These are phyloP conservation scores for Globisporangium uncinulatum DNA, from an alignment of 352 stramenopile genomes.

Conservation along the genomic window DNA sequence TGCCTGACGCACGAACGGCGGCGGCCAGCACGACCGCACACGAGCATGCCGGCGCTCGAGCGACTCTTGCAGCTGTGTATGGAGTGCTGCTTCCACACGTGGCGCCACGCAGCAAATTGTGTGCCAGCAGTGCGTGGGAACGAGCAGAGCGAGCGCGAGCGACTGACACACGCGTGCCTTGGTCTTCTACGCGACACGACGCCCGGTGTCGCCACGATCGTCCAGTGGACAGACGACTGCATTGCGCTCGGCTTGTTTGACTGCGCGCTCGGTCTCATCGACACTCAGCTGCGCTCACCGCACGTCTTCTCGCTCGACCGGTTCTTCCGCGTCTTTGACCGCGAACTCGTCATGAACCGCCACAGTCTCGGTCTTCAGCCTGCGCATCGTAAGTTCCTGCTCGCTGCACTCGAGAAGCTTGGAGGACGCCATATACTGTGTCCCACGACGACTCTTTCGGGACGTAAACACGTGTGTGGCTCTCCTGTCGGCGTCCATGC, in stretches of 20 bases:
- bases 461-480: not conserved
- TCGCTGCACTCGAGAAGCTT: constrained; percentile 3
- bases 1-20: not conserved
- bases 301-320: constrained; percentile 14
- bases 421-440: too few species aligned
- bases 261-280: constrained; percentile 19
- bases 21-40: not conserved
- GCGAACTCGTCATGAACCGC: constrained; percentile 4
- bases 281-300: constrained; percentile 1
- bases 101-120: not conserved
- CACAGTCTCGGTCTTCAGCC: not conserved
- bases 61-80: constrained; percentile 2
- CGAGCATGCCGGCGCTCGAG: not conserved
- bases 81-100: not conserved
- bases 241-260: constrained; percentile 20
- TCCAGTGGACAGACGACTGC: constrained; percentile 15
- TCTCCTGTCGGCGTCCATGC: not conserved
- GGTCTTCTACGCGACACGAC: not conserved
- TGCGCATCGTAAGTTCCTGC: not conserved
- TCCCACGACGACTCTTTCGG: not conserved
- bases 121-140: not conserved
- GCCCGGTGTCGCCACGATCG: too few species aligned
- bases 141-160: constrained; percentile 3
- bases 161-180: not conserved
- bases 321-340: constrained; percentile 14